Evolutionary conservation across 2,329 filamentous ascomycete species (phyloP).

Genomic region (Xylaria sp.): DNA sequence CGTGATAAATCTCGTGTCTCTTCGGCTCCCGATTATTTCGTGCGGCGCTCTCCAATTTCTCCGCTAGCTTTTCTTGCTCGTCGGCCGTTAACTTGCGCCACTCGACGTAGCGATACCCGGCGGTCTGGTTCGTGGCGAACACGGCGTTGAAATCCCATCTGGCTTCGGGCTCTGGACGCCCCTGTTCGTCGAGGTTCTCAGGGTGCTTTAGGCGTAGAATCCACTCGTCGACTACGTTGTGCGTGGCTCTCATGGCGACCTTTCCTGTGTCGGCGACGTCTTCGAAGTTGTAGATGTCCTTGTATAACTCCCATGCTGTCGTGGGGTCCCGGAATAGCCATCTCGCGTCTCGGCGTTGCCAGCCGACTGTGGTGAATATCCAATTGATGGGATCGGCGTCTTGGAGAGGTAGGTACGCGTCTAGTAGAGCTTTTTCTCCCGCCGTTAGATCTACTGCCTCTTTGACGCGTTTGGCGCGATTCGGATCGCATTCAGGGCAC

Average conservation of each 20-base stretch:
- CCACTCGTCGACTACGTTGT: slow-evolving; percentile 13
- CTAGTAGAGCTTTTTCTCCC: not conserved
- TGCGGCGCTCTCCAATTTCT: not conserved
- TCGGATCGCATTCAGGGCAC: slow-evolving; percentile 10
- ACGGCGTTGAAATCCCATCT: slow-evolving; percentile 8
- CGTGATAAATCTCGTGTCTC: slow-evolving; percentile 6
- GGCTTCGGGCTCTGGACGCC: not conserved
- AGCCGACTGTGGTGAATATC: slow-evolving; percentile 15
- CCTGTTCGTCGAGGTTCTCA: not conserved
- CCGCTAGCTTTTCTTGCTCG: not conserved
- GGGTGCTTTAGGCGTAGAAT: not conserved
- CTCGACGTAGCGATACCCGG: slow-evolving; percentile 22
- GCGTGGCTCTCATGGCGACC: not conserved
- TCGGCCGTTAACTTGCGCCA: slow-evolving; percentile 6
- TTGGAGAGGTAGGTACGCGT: slow-evolving; percentile 9
- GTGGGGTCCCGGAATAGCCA: slow-evolving; percentile 27
- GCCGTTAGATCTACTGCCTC: slow-evolving; percentile 5
- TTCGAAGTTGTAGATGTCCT: slow-evolving; percentile 19
- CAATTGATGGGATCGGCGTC: slow-evolving; percentile 11
- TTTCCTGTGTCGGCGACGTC: not conserved
- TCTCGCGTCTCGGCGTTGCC: slow-evolving; percentile 23
- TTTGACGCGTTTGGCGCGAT: slow-evolving; percentile 8
- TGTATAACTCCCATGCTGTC: slow-evolving; percentile 19
- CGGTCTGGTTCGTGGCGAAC: not conserved
- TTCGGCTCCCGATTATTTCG: not conserved